Conservation (phyloP, 2,329 filamentous ascomycete genomes). For the Ophidiomyces ophidiicola region DNA sequence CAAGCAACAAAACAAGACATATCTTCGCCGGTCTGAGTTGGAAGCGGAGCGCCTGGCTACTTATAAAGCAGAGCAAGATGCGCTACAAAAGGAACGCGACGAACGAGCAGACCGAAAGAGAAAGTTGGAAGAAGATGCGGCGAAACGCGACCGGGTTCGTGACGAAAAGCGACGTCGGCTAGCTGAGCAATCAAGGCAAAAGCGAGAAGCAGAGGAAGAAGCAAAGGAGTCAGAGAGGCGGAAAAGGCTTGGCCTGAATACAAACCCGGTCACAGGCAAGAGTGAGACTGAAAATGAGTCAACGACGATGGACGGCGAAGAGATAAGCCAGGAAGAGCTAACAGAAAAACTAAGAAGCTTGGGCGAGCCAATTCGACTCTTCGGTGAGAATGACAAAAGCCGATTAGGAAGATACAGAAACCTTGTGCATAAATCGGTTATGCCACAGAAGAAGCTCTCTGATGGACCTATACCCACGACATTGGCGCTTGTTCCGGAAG, state of each 20-base stretch:
- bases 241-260: conserved; percentile 65
- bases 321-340: conserved; percentile 61
- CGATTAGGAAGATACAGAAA: conserved; percentile 59
- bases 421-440: conserved; percentile 38
- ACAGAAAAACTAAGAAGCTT: conserved; percentile 54
- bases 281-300: conserved; percentile 27
- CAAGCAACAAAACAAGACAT: conserved; percentile 49
- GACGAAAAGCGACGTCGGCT: conserved; percentile 73
- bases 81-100: conserved; percentile 57
- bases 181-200: conserved; percentile 63
- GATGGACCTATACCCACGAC: conserved; percentile 79
- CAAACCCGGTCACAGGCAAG: conserved; percentile 36
- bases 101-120: conserved; percentile 65
- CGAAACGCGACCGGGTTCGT: conserved; percentile 52
- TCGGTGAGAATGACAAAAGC: conserved; percentile 65
- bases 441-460: conserved; percentile 38
- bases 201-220: conserved; percentile 59
- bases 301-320: conserved; percentile 26
- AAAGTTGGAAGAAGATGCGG: conserved; percentile 76
- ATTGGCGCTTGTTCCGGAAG: conserved; percentile 64
- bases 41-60: conserved; percentile 69
- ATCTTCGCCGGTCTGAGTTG: conserved; percentile 69
- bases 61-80: conserved; percentile 71
- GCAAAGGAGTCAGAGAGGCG: conserved; percentile 61
- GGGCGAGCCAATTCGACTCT: conserved; percentile 61